Conservation (phyloP, 331 rosid species). For the Acacia concinna region DNA sequence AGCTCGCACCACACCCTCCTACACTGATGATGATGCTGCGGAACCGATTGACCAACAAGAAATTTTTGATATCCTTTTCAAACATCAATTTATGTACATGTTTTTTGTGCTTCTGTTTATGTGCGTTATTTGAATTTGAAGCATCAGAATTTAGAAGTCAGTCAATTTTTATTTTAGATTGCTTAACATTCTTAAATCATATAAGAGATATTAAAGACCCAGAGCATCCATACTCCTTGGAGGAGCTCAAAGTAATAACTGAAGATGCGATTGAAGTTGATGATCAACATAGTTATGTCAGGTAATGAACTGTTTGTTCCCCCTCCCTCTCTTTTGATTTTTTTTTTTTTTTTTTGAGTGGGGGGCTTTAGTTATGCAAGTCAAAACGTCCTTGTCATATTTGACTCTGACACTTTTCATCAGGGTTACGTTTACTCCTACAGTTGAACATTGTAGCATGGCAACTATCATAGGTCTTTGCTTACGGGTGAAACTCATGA, state of each 20-base stretch:
- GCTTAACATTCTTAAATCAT: conserved; percentile 78
- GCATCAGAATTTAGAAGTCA: not conserved
- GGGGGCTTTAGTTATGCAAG: no score
- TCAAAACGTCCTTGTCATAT: conserved; percentile 16
- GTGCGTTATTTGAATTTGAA: not conserved
- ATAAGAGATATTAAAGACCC: conserved; percentile 96
- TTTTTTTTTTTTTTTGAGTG: no score
- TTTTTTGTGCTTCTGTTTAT: not conserved
- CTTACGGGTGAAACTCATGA: conserved; percentile 79
- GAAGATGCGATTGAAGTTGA: conserved; percentile 93
- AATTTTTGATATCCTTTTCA: conserved; percentile 86
- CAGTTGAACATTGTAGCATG: conserved; percentile 98
- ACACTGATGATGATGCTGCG: conserved; percentile 45
- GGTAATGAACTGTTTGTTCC: conserved; percentile 40
- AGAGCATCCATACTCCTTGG: conserved; percentile 91
- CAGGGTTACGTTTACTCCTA: conserved; percentile 94
- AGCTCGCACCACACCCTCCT: conserved; percentile 48
- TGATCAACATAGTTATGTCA: conserved; percentile 65
- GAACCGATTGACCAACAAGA: conserved; percentile 81
- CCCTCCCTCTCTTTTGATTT: no score
- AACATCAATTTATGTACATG: not conserved
- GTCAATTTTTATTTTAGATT: not conserved
- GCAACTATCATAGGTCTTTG: conserved; percentile 94
- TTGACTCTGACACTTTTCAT: conserved; percentile 20
- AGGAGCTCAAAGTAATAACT: conserved; percentile 88